These are phyloP conservation scores for Ailanthus altissimus DNA, from an alignment of 345 rosid genomes.

Conservation along the genomic window DNA sequence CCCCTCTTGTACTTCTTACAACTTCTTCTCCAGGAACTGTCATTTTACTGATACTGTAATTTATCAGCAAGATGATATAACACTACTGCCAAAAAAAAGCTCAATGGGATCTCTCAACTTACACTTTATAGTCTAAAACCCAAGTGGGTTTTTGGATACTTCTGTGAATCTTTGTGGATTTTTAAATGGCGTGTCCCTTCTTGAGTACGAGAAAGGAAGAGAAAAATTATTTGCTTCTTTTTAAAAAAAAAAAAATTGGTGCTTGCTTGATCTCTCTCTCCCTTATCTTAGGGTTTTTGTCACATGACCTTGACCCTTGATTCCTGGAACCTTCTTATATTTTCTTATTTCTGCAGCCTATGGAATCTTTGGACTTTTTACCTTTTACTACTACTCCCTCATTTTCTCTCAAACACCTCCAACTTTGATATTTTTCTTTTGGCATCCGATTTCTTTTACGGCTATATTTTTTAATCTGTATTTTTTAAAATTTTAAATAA, in stretches of 20 bases:
- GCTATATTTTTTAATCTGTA: too few relatives aligned
- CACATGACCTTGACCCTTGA: constrained; percentile 86
- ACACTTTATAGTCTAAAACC: background rate
- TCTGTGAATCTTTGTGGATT: background rate
- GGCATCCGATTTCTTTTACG: constrained; percentile 26
- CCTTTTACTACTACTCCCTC: constrained; percentile 25
- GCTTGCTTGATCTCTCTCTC: background rate
- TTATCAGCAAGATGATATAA: background rate
- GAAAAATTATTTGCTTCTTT: constrained; percentile 4
- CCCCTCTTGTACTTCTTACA: constrained; percentile 17
- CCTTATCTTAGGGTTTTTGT: constrained; percentile 49
- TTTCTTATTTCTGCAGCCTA: constrained; percentile 38
- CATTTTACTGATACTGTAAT: constrained; percentile 30
- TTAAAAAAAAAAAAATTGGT: constrained; percentile 8
- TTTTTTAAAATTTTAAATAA: too few relatives aligned
- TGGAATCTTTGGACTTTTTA: constrained; percentile 37
- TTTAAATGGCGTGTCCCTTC: background rate
- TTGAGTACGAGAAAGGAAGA: background rate
- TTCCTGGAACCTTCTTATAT: constrained; percentile 86
- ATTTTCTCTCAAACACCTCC: background rate
- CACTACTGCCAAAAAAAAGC: background rate
- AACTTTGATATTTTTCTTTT: constrained; percentile 28
- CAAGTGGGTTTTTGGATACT: background rate
- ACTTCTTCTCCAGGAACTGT: constrained; percentile 24
- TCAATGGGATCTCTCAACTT: constrained; percentile 10